Base-by-base conservation (phyloP, 805 yeast species). In the Candida methanosorbosa region DNA sequence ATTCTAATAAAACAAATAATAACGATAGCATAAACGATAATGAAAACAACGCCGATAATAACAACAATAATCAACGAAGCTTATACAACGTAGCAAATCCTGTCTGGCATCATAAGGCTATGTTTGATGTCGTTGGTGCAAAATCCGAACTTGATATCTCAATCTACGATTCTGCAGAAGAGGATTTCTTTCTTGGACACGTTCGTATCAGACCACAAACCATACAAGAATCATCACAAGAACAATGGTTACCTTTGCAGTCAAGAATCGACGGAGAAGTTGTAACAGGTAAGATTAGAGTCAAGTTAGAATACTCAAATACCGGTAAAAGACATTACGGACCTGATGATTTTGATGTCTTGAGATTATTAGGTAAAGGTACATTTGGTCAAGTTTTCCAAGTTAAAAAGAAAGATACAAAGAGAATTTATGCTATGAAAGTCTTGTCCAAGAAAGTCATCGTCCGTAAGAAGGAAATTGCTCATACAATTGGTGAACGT, bases 351-450 rank as follows among this genome's bases (percentile, higher is more conserved):
- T 92, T 92, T 59, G 95, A 88, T 56, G 86, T 90, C 14, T 72
- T 92, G 48, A 71, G 96, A 51, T 66, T 90, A 35, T 66, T 90
- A 41, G 98, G 98, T 41, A 87, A 86, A 55, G 98, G 98, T 36
- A 92, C 97, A 1, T 90, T 90, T 66, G 98, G 98, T 22, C 95
- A 86, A 63, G 98, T 90, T 25, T 92, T 81, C 61, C 98, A 92
- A 64, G 98, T 92, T 29, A 78, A 81, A 43, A 92, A 90, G 70
- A 72, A 71, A 46, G 97, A 92, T 55, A 86, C 94, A 7, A 74
- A 75, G 39, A 75, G 97, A 49, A 81, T 92, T 38, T 92, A 92
- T 56, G 98, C 98, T 27, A 92, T 92, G 98, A 92, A 92, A 62
- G 94, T 90, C 20, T 72, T 92, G 35, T 82, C 94, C 18, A 92